Percentiles rank a stretch among this genome's conserved stretches.
Evolutionary conservation across 495 filamentous ascomycete genomes (phyloP).

Genomic region (Aspergillus incahuasiensis): DNA sequence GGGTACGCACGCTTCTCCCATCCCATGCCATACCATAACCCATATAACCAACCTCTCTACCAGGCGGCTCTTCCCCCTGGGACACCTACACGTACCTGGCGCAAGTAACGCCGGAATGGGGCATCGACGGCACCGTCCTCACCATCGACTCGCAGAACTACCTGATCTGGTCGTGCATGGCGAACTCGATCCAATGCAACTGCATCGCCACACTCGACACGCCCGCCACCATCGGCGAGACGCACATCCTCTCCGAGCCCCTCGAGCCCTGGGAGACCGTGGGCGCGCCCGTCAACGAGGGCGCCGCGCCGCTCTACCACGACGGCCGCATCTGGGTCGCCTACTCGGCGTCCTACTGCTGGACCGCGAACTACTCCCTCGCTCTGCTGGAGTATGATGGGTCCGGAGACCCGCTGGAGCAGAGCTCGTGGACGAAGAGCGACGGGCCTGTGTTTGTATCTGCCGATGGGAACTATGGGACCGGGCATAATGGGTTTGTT

Average conservation of each 20-base stretch:
- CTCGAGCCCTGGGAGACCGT: slow-evolving; percentile 11
- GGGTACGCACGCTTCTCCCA: not conserved
- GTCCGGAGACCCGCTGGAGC: slow-evolving; percentile 1
- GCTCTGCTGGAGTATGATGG: slow-evolving; percentile 5
- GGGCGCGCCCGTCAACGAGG: slow-evolving; percentile 6
- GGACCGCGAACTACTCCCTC: slow-evolving; percentile 7
- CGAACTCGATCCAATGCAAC: slow-evolving; percentile 6
- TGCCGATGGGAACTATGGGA: slow-evolving; percentile 11
- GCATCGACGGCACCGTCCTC: slow-evolving; percentile 9
- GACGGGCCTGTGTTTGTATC: slow-evolving; percentile 6
- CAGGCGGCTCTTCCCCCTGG: slow-evolving; percentile 9
- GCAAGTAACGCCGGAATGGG: slow-evolving; percentile 10
- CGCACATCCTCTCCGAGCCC: slow-evolving; percentile 6
- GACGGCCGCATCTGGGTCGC: slow-evolving; percentile 8
- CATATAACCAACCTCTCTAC: not conserved
- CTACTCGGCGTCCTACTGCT: slow-evolving; percentile 11
- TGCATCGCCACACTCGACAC: slow-evolving; percentile 10
- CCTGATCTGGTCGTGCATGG: slow-evolving; percentile 13
- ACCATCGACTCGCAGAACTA: slow-evolving; percentile 1
- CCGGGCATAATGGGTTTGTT: slow-evolving; percentile 6
- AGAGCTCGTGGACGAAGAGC: slow-evolving; percentile 4
- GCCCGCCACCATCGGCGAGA: slow-evolving; percentile 7
- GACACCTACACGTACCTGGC: slow-evolving; percentile 10
- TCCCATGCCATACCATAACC: no score
- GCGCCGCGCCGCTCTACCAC: slow-evolving; percentile 10